Evolutionary conservation across 495 filamentous ascomycete genomes (phyloP).

Genomic region (Neurospora sp.): DNA sequence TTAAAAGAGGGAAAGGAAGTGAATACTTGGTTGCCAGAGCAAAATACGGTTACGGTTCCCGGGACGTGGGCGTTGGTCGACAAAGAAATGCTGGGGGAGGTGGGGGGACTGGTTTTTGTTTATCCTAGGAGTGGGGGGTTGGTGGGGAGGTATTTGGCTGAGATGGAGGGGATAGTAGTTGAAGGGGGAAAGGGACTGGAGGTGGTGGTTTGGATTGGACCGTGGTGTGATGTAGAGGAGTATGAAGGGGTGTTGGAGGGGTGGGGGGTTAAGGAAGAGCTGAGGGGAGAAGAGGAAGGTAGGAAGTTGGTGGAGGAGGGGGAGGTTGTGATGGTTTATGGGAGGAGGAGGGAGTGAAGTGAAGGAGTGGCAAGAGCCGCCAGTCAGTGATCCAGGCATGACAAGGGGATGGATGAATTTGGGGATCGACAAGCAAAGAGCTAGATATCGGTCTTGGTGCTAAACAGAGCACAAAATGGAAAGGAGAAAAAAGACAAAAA

Average conservation of each 20-base stretch:
- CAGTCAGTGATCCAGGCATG: neutral
- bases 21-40: slow-evolving; percentile 13
- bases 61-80: slow-evolving; percentile 16
- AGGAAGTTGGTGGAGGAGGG: slow-evolving; percentile 12
- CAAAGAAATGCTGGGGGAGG: neutral
- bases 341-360: neutral
- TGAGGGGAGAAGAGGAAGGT: neutral
- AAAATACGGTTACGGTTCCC: neutral
- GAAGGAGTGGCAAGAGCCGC: neutral
- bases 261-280: slow-evolving; percentile 6
- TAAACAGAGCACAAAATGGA: neutral
- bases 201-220: slow-evolving; percentile 20
- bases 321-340: slow-evolving; percentile 8
- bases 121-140: slow-evolving; percentile 12
- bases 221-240: slow-evolving; percentile 12
- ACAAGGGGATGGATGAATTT: neutral
- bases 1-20: neutral
- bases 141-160: slow-evolving; percentile 9
- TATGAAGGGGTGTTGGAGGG: slow-evolving; percentile 4
- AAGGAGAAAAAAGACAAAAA: neutral
- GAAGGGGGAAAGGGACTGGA: neutral
- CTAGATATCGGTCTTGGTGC: neutral
- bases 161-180: neutral
- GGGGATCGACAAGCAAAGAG: neutral
- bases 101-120: slow-evolving; percentile 13